phyloP scores from a whole-genome alignment of 164 flowering plant genomes.

The Dillenia suffruticosa region DNA sequence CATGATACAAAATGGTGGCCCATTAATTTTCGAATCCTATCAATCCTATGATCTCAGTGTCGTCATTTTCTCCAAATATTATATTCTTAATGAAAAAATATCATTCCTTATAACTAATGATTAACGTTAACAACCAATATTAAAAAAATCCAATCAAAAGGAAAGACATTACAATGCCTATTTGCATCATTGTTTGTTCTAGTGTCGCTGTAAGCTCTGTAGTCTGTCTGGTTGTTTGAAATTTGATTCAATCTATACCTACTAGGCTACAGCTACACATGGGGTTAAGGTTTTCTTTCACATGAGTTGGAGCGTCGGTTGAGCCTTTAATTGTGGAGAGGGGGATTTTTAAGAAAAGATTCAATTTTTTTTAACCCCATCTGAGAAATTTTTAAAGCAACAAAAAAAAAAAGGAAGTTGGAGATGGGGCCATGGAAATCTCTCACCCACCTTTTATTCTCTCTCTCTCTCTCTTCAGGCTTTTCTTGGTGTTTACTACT shows the following conservation, averaged over 20 bases:
- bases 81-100: too few relatives aligned
- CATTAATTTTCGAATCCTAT: too few relatives aligned
- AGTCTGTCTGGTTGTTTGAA: neutral
- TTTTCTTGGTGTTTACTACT: slow-evolving; percentile 26
- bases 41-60: too few relatives aligned
- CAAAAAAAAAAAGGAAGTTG: slow-evolving; percentile 5
- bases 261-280: neutral
- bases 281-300: slow-evolving; percentile 2
- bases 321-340: slow-evolving; percentile 8
- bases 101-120: too few relatives aligned
- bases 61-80: too few relatives aligned
- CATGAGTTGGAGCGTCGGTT: slow-evolving; percentile 31
- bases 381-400: neutral
- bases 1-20: too few relatives aligned
- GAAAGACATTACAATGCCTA: neutral
- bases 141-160: neutral
- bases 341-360: too few relatives aligned
- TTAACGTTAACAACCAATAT: neutral
- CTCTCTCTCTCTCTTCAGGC: neutral
- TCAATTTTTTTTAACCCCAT: slow-evolving; percentile 1
- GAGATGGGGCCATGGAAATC: slow-evolving; percentile 32
- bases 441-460: slow-evolving; percentile 23
- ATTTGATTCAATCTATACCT: slow-evolving; percentile 5
- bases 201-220: slow-evolving; percentile 19
- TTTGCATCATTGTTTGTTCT: slow-evolving; percentile 21